phyloP scores from a whole-genome alignment of 352 stramenopile species.

The Pythium scleroteichum region DNA sequence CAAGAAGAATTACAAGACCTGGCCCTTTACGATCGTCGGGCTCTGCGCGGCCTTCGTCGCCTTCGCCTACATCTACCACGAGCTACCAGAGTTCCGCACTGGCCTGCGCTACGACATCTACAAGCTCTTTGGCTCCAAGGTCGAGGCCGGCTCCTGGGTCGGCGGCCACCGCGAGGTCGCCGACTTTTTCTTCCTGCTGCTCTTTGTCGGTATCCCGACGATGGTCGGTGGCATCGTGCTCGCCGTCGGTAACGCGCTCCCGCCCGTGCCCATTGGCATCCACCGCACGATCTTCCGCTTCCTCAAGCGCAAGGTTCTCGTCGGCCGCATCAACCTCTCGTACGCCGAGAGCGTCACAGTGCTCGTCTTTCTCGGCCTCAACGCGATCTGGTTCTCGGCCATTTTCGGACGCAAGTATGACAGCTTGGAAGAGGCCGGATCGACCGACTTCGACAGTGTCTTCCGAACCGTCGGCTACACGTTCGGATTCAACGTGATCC shows the following conservation, averaged over 20 bases:
- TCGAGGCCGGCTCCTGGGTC: slow-evolving; percentile 59
- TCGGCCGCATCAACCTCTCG: slow-evolving; percentile 72
- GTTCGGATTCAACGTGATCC: slow-evolving; percentile 64
- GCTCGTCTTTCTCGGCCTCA: slow-evolving; percentile 73
- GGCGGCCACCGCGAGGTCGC: slow-evolving; percentile 74
- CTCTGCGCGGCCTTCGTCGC: slow-evolving; percentile 49
- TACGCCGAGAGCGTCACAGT: slow-evolving; percentile 75
- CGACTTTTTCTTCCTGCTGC: slow-evolving; percentile 72
- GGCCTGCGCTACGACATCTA: slow-evolving; percentile 68
- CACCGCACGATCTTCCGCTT: slow-evolving; percentile 77
- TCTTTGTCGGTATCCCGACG: slow-evolving; percentile 71
- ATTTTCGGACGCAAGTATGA: slow-evolving; percentile 73
- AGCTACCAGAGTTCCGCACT: slow-evolving; percentile 71
- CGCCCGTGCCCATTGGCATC: slow-evolving; percentile 65
- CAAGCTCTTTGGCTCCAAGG: slow-evolving; percentile 51
- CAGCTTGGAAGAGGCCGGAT: slow-evolving; percentile 48
- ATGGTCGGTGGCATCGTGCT: slow-evolving; percentile 73
- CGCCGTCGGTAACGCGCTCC: slow-evolving; percentile 62
- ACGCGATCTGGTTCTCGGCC: slow-evolving; percentile 79
- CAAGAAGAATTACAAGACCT: slow-evolving; percentile 82
- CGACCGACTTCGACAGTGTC: slow-evolving; percentile 40
- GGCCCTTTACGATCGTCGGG: slow-evolving; percentile 65
- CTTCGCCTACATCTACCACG: slow-evolving; percentile 71
- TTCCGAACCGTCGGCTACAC: slow-evolving; percentile 58
- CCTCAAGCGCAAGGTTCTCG: slow-evolving; percentile 78